phyloP scores from a whole-genome alignment of 148 eudicot species.

The Rheum nobile region DNA sequence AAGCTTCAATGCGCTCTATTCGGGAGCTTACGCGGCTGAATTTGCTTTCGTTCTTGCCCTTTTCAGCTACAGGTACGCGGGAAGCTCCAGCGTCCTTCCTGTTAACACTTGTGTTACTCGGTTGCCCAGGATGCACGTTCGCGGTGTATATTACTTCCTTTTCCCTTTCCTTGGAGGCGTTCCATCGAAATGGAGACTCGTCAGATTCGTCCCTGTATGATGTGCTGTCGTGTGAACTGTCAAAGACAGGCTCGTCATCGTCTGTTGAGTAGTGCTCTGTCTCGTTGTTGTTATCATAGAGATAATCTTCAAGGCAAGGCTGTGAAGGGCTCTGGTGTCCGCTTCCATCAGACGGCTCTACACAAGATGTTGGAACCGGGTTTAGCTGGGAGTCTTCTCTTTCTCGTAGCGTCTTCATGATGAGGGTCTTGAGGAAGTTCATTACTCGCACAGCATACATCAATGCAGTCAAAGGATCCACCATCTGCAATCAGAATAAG shows the following conservation, averaged over 20 bases:
- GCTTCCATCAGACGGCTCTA: slow-evolving; percentile 54
- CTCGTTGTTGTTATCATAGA: slow-evolving; percentile 25
- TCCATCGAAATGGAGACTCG: slow-evolving; percentile 31
- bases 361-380: slow-evolving; percentile 26
- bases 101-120: slow-evolving; percentile 26
- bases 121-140: slow-evolving; percentile 15
- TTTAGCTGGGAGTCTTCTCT: slow-evolving; percentile 50
- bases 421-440: slow-evolving; percentile 91
- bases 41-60: slow-evolving; percentile 41
- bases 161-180: slow-evolving; percentile 17
- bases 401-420: slow-evolving; percentile 52
- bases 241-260: slow-evolving; percentile 34
- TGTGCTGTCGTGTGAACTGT: slow-evolving; percentile 29
- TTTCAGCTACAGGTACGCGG: slow-evolving; percentile 19
- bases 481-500: slow-evolving; percentile 43
- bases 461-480: slow-evolving; percentile 87
- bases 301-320: slow-evolving; percentile 8
- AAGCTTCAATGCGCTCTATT: slow-evolving; percentile 52
- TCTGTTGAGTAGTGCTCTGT: slow-evolving; percentile 22
- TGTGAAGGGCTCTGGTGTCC: slow-evolving; percentile 56
- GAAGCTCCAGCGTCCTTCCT: slow-evolving; percentile 12
- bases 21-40: slow-evolving; percentile 40
- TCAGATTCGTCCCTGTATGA: slow-evolving; percentile 29
- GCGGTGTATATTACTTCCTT: slow-evolving; percentile 5
- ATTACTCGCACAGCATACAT: slow-evolving; percentile 91